phyloP scores from a whole-genome alignment of 495 filamentous ascomycete species.

The Penicillium samsonianum region DNA sequence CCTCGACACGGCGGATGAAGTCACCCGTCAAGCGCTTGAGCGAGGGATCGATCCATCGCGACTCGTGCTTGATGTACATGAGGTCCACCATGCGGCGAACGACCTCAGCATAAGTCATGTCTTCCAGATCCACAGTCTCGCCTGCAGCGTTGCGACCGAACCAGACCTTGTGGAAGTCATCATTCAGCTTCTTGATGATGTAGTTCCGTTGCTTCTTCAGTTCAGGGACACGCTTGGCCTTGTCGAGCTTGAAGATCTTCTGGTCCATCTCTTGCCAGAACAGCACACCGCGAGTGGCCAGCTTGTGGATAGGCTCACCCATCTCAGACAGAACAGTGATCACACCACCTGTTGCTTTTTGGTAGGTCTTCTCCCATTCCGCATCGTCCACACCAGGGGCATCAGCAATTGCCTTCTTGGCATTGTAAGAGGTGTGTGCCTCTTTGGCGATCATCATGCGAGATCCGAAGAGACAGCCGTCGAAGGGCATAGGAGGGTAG shows the following conservation, averaged over 20 bases:
- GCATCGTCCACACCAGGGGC: conserved; percentile 83
- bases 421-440: conserved; percentile 86
- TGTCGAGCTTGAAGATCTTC: conserved; percentile 95
- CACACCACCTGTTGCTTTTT: conserved; percentile 84
- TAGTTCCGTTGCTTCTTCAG: conserved; percentile 89
- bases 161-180: conserved; percentile 99
- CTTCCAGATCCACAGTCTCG: conserved; percentile 87
- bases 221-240: conserved; percentile 88
- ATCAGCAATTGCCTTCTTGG: conserved; percentile 93
- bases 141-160: conserved; percentile 82
- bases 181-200: conserved; percentile 97
- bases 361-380: conserved; percentile 97
- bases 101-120: conserved; percentile 97
- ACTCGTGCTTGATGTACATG: conserved; percentile 93
- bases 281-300: conserved; percentile 88
- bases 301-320: conserved; percentile 98
- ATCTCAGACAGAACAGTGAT: conserved; percentile 98
- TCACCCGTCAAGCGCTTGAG: conserved; percentile 81
- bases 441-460: conserved; percentile 62
- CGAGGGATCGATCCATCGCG: conserved; percentile 89
- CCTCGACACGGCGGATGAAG: conserved; percentile 94
- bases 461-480: conserved; percentile 49
- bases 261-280: conserved; percentile 99
- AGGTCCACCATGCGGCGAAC: conserved; percentile 92
- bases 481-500: conserved; percentile 50